Conservation (phyloP, 2,329 filamentous ascomycete genomes). For the Trichoderma oligosporum region DNA sequence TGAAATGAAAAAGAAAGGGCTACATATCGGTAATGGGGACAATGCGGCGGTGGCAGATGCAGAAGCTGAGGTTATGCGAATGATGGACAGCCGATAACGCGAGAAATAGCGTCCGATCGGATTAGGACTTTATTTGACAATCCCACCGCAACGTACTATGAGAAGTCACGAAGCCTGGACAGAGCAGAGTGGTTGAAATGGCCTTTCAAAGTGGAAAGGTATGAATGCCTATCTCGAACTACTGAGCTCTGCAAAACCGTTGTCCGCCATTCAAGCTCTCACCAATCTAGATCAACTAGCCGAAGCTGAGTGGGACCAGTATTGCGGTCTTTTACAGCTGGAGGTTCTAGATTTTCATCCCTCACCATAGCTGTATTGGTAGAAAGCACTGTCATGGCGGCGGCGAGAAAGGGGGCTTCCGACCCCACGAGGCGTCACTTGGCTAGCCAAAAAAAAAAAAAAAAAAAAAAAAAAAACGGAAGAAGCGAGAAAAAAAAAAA, state of each 20-base stretch:
- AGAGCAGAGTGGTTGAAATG: neutral
- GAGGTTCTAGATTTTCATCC: neutral
- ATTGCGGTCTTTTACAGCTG: neutral
- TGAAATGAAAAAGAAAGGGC: conserved; percentile 55
- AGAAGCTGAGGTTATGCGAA: conserved; percentile 44
- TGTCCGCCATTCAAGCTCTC: neutral
- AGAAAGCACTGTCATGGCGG: no score
- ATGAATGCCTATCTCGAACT: neutral
- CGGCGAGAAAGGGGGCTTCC: no score
- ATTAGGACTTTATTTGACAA: neutral
- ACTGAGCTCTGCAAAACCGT: neutral
- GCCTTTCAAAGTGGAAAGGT: neutral
- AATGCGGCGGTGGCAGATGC: conserved; percentile 34
- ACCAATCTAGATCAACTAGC: neutral
- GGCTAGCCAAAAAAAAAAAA: neutral
- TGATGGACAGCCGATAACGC: conserved; percentile 33
- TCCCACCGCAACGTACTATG: neutral
- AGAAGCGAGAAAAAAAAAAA: no score
- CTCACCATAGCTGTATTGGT: neutral
- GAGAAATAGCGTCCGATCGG: no score
- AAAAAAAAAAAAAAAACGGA: no score
- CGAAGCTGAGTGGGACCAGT: neutral
- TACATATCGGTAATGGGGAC: conserved; percentile 33
- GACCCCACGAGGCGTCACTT: conserved; percentile 8
- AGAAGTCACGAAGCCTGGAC: neutral